These are phyloP conservation scores for Zymoseptoria brevis DNA, from an alignment of 2,329 filamentous ascomycete species.

Conservation along the genomic window DNA sequence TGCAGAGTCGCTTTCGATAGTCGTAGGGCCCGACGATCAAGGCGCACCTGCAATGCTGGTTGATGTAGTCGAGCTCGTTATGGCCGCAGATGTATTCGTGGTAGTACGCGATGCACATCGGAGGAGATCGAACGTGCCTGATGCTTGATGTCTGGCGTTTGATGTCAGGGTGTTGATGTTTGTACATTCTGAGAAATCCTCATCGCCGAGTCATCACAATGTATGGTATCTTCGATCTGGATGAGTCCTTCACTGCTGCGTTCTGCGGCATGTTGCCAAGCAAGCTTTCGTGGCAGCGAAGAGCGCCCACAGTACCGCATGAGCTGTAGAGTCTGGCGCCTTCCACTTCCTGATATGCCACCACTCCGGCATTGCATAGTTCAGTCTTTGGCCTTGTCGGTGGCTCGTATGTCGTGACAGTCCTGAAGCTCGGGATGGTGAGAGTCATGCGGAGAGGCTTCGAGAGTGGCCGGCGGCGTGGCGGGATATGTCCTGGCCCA, in stretches of 20 bases:
- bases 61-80: constrained; percentile 9
- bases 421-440: not conserved
- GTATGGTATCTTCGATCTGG: not conserved
- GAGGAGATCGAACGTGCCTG: not conserved
- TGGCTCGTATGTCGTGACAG: not conserved
- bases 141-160: constrained; percentile 2
- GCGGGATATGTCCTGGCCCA: not conserved
- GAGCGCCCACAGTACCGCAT: not conserved
- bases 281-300: not conserved
- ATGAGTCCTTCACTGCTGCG: not conserved
- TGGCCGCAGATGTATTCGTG: constrained; percentile 13
- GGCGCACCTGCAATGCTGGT: constrained; percentile 12
- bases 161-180: not conserved
- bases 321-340: not conserved
- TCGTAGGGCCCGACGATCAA: constrained; percentile 10
- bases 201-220: not conserved
- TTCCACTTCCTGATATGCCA: not conserved
- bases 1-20: constrained; percentile 7
- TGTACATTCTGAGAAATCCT: not conserved
- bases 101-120: constrained; percentile 14
- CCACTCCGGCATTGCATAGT: not conserved
- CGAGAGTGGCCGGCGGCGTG: not conserved
- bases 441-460: not conserved
- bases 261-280: not conserved
- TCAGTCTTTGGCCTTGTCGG: not conserved